Percentiles rank a stretch among this genome's conserved stretches.
These are phyloP conservation scores for Mortierella alpina DNA, from an alignment of 192 early-diverging fungal genomes.

Conservation along the genomic window DNA sequence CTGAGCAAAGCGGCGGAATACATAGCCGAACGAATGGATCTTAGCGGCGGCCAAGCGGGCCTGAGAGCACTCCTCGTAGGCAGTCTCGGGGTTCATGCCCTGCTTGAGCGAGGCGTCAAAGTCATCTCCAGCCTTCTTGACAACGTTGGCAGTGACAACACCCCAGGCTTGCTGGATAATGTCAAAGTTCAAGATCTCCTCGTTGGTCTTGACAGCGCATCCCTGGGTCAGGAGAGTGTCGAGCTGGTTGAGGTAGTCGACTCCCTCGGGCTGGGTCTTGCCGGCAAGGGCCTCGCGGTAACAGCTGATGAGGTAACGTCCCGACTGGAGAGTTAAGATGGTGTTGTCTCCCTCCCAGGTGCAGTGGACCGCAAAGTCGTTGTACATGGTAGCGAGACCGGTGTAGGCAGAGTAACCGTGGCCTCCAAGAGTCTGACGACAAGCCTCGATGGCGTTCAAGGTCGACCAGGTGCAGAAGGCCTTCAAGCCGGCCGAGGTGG, in stretches of 20 bases:
- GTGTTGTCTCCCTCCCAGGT: constrained; percentile 95
- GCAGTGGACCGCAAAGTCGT: constrained; percentile 91
- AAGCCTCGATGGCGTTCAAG: constrained; percentile 90
- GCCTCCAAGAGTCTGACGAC: constrained; percentile 90
- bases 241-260: constrained; percentile 78
- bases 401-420: constrained; percentile 96
- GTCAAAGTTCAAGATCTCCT: constrained; percentile 66
- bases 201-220: constrained; percentile 62
- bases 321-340: constrained; percentile 89
- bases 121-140: constrained; percentile 82
- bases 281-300: constrained; percentile 77
- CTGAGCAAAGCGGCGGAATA: constrained; percentile 86
- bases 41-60: constrained; percentile 84
- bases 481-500: constrained; percentile 91
- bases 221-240: constrained; percentile 56
- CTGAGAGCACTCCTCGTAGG: constrained; percentile 91
- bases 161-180: constrained; percentile 83
- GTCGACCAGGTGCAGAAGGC: constrained; percentile 95
- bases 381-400: constrained; percentile 85
- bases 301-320: constrained; percentile 84
- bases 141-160: constrained; percentile 85
- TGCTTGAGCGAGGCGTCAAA: constrained; percentile 74
- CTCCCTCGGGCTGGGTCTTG: constrained; percentile 81
- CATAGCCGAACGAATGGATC: constrained; percentile 87
- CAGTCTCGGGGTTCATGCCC: constrained; percentile 79